Base-by-base conservation (phyloP, 495 filamentous ascomycete species). In the Hypoxylon lienhwacheense region DNA sequence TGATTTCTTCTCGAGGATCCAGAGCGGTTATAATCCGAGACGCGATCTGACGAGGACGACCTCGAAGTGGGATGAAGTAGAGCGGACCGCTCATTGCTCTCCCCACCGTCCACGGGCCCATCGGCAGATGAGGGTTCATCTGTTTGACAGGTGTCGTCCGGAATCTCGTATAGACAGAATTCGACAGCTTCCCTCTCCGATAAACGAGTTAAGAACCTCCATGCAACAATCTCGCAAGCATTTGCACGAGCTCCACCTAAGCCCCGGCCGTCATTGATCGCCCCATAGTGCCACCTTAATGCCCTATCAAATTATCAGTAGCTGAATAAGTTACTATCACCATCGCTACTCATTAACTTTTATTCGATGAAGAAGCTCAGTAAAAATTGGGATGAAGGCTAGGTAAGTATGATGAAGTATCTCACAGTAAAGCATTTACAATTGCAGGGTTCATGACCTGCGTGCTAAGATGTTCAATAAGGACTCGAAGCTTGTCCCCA, bases 151-250 rank as follows among this genome's bases (percentile, higher is more conserved):
- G 51, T 35, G 26, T 74, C 36, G 26, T 74, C 70, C 2, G 84
- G 84, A 22, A 95, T 79, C 62, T 96, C 89, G 56, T 86, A 83
- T n/a, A 95, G 77, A 36, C 93, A 83, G 57, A 84, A 90, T 31
- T 93, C 87, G 28, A 96, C 86, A 7, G 84, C 83, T 60, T 96
- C 92, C 21, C 83, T 74, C 53, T 91, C 86, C 3, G 88, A 85
- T 16, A 96, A 70, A 64, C 85, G 85, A 25, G 84, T 85, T 33
- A 96, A 75, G 56, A 93, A 91, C 35, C 91, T 81, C 86, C 91
- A 96, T 20, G 92, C 92, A 12, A 95, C 87, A 56, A 92, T 88
- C 70, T 97, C 91, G 67, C 91, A 96, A 17, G 89, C 91, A 67
- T 84, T 79, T 3, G 89, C 89, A 55, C 92, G 79, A 41, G 87